Conservation (phyloP, 768 basidiomycete species). For the Tephrocybe sp. region DNA sequence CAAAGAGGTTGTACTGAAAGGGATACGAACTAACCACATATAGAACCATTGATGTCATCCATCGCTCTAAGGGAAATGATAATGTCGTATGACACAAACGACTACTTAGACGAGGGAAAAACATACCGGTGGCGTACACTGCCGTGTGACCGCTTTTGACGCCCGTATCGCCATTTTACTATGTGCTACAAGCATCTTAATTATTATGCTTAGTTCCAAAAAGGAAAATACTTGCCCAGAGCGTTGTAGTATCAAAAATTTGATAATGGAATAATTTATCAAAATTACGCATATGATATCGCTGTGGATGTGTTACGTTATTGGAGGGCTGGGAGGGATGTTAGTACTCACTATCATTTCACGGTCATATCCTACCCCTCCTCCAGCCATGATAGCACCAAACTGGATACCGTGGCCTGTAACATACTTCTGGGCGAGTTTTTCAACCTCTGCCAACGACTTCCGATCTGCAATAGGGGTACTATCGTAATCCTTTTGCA, state of each 20-base stretch:
- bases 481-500: neutral
- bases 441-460: slow-evolving; percentile 1
- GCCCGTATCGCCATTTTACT: neutral
- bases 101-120: neutral
- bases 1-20: neutral
- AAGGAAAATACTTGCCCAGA: neutral
- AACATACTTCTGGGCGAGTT: slow-evolving; percentile 3
- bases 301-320: neutral
- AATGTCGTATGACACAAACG: neutral
- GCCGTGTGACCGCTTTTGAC: neutral
- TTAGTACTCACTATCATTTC: slow-evolving; percentile 6
- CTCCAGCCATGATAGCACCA: slow-evolving; percentile 8
- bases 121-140: neutral
- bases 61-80: slow-evolving; percentile 2
- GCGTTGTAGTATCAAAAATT: slow-evolving; percentile 4
- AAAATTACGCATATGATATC: slow-evolving; percentile 1
- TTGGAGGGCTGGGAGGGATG: neutral
- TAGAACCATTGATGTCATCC: slow-evolving; percentile 1
- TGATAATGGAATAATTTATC: slow-evolving; percentile 6
- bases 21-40: neutral
- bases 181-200: neutral
- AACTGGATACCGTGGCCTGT: neutral
- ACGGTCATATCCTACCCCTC: slow-evolving; percentile 3
- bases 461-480: neutral
- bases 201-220: neutral